Conservation (phyloP, 805 yeast genomes). For the Blastobotrys peoriensis region DNA sequence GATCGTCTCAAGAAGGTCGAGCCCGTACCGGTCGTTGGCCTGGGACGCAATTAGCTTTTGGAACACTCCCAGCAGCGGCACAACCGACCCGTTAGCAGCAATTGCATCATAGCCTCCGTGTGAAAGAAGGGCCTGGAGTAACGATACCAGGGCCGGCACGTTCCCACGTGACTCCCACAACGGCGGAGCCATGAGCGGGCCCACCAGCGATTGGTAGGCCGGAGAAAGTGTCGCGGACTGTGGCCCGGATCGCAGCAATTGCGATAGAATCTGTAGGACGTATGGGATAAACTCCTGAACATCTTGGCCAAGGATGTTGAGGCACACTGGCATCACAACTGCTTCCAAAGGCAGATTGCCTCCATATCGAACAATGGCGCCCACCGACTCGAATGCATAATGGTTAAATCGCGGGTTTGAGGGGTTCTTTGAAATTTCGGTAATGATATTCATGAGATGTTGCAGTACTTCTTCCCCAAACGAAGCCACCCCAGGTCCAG, state of each 20-base stretch:
- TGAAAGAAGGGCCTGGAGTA: conserved; percentile 59
- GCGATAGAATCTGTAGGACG: conserved; percentile 84
- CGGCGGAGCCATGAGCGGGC: conserved; percentile 81
- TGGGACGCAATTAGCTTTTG: conserved; percentile 87
- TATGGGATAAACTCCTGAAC: conserved; percentile 94
- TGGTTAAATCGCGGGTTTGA: conserved; percentile 93
- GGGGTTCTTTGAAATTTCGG: conserved; percentile 76
- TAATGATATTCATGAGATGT: conserved; percentile 64
- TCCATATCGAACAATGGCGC: conserved; percentile 59
- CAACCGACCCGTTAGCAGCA: conserved; percentile 42
- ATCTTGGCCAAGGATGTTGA: conserved; percentile 68
- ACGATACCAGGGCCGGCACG: conserved; percentile 84
- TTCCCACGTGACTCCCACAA: conserved; percentile 94
- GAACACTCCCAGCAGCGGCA: conserved; percentile 91
- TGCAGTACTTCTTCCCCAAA: conserved; percentile 41
- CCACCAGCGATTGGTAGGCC: conserved; percentile 57
- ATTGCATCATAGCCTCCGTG: conserved; percentile 34
- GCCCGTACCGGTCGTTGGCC: conserved; percentile 72
- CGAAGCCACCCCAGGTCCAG: conserved; percentile 41
- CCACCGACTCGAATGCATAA: conserved; percentile 82
- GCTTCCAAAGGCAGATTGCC: conserved; percentile 29
- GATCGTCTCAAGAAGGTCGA: conserved; percentile 73
- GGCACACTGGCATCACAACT: conserved; percentile 58
- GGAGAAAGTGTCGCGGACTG: conserved; percentile 51
- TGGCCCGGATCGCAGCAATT: conserved; percentile 50